Evolutionary conservation across 2,329 filamentous ascomycete genomes (phyloP), one percentile per base, ranked within the genome.

Genomic region (Bipolaris cookei): DNA sequence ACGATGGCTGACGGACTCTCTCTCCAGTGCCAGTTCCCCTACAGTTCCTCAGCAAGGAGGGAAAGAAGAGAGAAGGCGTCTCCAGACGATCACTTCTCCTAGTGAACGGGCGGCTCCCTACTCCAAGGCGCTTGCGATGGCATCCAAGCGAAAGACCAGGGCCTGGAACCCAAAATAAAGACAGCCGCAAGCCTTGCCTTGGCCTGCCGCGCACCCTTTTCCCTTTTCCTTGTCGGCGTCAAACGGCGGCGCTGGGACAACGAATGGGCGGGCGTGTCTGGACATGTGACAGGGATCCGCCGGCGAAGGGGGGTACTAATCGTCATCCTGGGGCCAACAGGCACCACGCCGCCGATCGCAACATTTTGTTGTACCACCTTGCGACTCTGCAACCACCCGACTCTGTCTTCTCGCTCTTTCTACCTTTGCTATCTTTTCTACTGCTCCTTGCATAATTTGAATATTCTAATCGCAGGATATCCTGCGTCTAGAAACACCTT

Each of bases 51-150:
- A 41, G n/a, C 54, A 52, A 52, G 52, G 35, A 41, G 41, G n/a
- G 49, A 18, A 35, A 7, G 11, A 14, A 10, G 5, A 39, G 8
- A 23, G 2, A 16, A 41, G 38, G 7, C 18, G 34, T 6, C 18
- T 32, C 25, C 25, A 25, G 42, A 37, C 59, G 62, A 64, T 62
- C 56, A 5, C 13, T 34, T 51, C 38, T 50, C 54, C 51, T 41
- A 39, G 49, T 51, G 37, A 46, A 43, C 7, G 23, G 23, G 14
- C n/a, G 41, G 41, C 23, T 28, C 37, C 14, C 10, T 18, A 10
- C n/a, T 21, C 46, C 28, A 41, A 49, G 32, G 42, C 14, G 21
- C 50, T 51, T 38, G 34, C 41, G 3, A 44, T 30, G 28, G 41
- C 38, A 16, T 28, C 13, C 20, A 21, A 30, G 13, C 13, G 6